Evolutionary conservation across 1,139 yeast genomes (phyloP).

Genomic region (Pichia sp.): DNA sequence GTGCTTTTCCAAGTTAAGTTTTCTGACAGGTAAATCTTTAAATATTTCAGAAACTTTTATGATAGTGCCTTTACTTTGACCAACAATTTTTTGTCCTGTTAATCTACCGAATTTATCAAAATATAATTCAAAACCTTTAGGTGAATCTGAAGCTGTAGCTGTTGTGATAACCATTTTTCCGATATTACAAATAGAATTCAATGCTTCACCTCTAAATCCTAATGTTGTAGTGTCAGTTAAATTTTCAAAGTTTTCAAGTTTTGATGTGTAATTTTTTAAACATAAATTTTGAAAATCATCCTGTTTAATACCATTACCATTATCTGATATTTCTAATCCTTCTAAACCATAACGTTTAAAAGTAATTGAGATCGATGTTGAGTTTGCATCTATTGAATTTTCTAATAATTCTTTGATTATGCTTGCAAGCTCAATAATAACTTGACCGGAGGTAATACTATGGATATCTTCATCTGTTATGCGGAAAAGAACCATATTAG

Average conservation of each 20-base stretch:
- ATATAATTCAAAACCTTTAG: conserved; percentile 49
- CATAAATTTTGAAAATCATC: conserved; percentile 61
- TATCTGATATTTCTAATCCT: conserved; percentile 62
- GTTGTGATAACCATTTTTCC: conserved; percentile 48
- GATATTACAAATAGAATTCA: conserved; percentile 63
- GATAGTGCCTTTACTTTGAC: conserved; percentile 58
- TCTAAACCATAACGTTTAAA: conserved; percentile 74
- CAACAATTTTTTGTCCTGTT: conserved; percentile 33
- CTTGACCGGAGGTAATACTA: conserved; percentile 86
- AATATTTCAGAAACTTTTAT: conserved; percentile 49
- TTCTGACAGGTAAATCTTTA: conserved; percentile 63
- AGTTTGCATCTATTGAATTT: conserved; percentile 71
- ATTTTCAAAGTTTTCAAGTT: conserved; percentile 54
- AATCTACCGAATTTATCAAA: conserved; percentile 52
- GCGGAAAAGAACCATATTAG: conserved; percentile 26
- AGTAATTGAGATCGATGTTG: conserved; percentile 47
- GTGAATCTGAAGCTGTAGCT: conserved; percentile 42
- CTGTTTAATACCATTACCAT: conserved; percentile 66
- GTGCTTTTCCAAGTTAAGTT: conserved; percentile 64
- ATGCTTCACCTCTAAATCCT: conserved; percentile 85
- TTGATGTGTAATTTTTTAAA: conserved; percentile 74
- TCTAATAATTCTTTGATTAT: conserved; percentile 83
- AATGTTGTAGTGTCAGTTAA: conserved; percentile 47
- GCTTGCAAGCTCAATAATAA: conserved; percentile 68
- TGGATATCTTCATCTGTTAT: conserved; percentile 52